A percentile compares a stretch with the other conserved stretches of the same genome.
Evolutionary conservation across 257 asterid genomes (phyloP).

Genomic region (Lantana camara): DNA sequence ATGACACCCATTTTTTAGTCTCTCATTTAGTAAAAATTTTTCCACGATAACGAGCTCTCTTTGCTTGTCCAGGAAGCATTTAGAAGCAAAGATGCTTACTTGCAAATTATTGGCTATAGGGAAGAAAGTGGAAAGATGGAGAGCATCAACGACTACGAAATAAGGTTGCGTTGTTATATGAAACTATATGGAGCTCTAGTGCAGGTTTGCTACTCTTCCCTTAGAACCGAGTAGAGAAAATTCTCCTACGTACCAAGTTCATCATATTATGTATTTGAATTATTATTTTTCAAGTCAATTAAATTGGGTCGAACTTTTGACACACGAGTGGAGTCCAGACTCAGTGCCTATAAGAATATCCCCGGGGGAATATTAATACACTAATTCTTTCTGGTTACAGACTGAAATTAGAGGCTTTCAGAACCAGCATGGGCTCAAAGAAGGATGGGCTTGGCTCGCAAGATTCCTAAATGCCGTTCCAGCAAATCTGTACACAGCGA

Average conservation of each 20-base stretch:
- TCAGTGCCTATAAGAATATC: not conserved
- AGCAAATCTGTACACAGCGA: conserved; percentile 74
- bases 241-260: no score
- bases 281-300: no score
- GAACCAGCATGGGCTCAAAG: conserved; percentile 70
- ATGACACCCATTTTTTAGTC: not conserved
- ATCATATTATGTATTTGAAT: no score
- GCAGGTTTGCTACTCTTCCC: conserved; percentile 60
- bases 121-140: conserved; percentile 70
- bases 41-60: conserved; percentile 1
- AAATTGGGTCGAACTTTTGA: no score
- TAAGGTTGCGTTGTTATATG: conserved; percentile 64
- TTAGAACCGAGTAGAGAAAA: not conserved
- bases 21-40: not conserved
- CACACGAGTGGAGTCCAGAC: not conserved
- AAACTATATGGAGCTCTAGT: conserved; percentile 86
- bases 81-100: conserved; percentile 57
- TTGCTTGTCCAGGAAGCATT: conserved; percentile 54
- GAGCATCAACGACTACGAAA: conserved; percentile 50
- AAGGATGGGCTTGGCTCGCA: conserved; percentile 97
- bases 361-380: not conserved
- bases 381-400: conserved; percentile 42
- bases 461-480: conserved; percentile 83
- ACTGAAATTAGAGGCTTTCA: conserved; percentile 57
- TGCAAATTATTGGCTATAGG: conserved; percentile 66